Base-by-base conservation (phyloP, 2,329 filamentous ascomycete species). In the Claviceps fusiformis region DNA sequence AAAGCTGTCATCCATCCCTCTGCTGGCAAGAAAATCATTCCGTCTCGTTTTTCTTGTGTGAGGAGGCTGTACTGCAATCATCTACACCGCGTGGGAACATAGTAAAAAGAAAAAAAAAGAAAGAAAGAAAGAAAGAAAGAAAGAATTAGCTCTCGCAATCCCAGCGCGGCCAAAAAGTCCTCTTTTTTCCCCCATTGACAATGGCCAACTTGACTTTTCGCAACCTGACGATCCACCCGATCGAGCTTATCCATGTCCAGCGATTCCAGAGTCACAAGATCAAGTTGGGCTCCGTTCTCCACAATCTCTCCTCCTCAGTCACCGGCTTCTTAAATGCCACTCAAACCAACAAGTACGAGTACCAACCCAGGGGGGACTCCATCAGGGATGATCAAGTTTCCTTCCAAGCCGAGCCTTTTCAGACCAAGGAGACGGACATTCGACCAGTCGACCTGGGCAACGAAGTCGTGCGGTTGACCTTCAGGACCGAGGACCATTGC, bases 181-280 rank as follows among this genome's bases (percentile, higher is more conserved):
- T 24, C 24, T 24, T 24, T 24, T 24, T 24, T 24, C 24, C 24
- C 24, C 24, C 24, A 2, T 24, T 35, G 4, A 59, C 56, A 55
- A 80, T 79, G 76, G 69, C 73, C 19, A 69, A 72, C 56, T 73
- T 95, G 61, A 87, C 80, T 5, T 81, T 96, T 63, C 89, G 91
- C 63, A 96, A 96, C 69, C 74, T 95, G 60, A 92, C 88, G 48
- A 75, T 80, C 56, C 83, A 80, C 51, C 77, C 82, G n/a, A 74
- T 95, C 55, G 81, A 85, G 61, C 78, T 96, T 62, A 84, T 83
- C 68, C 76, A 66, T 57, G 75, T 92, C 56, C 87, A 95, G 72
- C 84, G 85, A 61, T 90, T 90, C 67, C 79, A 83, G 61, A 77
- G 68, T 35, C 66, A 73, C 56, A 67, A 68, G 29, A 62, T 72